These are phyloP conservation scores for Ilyonectria sp. DNA, from an alignment of 2,329 filamentous ascomycete species.

Conservation along the genomic window DNA sequence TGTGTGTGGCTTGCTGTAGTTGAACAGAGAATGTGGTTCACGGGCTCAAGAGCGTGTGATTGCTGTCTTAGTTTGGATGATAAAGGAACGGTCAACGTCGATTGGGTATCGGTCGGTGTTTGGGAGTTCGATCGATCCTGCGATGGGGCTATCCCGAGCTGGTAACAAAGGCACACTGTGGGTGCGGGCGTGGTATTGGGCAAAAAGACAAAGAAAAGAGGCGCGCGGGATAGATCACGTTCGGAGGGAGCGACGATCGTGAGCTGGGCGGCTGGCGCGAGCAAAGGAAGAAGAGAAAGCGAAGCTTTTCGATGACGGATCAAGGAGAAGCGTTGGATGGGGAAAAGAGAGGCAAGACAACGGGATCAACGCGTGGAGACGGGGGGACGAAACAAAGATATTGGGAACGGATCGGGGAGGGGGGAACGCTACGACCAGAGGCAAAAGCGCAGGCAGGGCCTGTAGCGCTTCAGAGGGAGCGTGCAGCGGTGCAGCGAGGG, in stretches of 20 bases:
- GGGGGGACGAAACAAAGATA: slow-evolving; percentile 50
- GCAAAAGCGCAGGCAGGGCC: slow-evolving; percentile 10
- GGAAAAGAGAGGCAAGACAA: slow-evolving; percentile 29
- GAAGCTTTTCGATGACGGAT: slow-evolving; percentile 45
- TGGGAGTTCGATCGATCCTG: slow-evolving; percentile 48
- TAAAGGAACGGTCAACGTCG: slow-evolving; percentile 52
- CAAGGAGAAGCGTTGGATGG: slow-evolving; percentile 42
- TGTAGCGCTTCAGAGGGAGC: slow-evolving; percentile 4
- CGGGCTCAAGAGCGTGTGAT: slow-evolving; percentile 27
- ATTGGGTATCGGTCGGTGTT: slow-evolving; percentile 44
- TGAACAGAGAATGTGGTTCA: slow-evolving; percentile 40
- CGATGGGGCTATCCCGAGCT: slow-evolving; percentile 45
- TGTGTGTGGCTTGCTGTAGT: slow-evolving; percentile 26
- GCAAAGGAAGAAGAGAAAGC: slow-evolving; percentile 40
- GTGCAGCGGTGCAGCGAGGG: slow-evolving; percentile 3
- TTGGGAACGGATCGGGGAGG: slow-evolving; percentile 19
- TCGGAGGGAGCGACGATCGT: slow-evolving; percentile 40
- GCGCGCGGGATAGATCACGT: slow-evolving; percentile 40
- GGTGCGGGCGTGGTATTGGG: slow-evolving; percentile 22
- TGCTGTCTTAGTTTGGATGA: slow-evolving; percentile 27
- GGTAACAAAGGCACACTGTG: slow-evolving; percentile 24
- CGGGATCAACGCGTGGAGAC: slow-evolving; percentile 30
- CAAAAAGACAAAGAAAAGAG: slow-evolving; percentile 34
- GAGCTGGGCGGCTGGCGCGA: slow-evolving; percentile 35
- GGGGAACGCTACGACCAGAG: slow-evolving; percentile 5